A percentile compares a stretch with the other conserved stretches of the same genome.
phyloP scores from a whole-genome alignment of 192 early-diverging fungal species.

The Coemansia sp. region DNA sequence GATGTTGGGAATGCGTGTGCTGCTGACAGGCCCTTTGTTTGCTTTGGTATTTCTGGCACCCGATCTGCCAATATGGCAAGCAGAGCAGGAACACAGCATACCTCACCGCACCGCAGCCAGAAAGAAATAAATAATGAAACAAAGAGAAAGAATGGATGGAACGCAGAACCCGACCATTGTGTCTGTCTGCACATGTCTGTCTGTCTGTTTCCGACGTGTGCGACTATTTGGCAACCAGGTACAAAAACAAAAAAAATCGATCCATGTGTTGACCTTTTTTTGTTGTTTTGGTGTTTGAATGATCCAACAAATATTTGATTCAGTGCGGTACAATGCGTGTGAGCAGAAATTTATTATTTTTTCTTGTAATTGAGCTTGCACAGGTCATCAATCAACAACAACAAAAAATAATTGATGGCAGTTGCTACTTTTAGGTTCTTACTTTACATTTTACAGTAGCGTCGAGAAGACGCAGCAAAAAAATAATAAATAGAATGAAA shows the following conservation, averaged over 20 bases:
- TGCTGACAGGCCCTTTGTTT: conserved; percentile 1
- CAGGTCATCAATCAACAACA: not conserved
- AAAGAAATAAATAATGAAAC: no score
- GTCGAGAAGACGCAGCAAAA: not conserved
- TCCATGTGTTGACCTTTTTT: conserved; percentile 9
- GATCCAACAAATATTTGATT: not conserved
- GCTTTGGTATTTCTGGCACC: not conserved
- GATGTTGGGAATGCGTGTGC: not conserved
- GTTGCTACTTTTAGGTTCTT: not conserved
- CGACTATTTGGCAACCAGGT: not conserved
- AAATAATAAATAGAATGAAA: not conserved
- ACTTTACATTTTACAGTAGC: not conserved
- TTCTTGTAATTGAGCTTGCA: not conserved
- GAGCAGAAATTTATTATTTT: not conserved
- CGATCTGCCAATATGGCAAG: not conserved
- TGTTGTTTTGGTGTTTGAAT: not conserved
- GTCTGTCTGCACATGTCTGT: not conserved
- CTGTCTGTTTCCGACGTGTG: not conserved
- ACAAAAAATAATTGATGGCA: not conserved
- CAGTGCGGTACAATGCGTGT: not conserved
- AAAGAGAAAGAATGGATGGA: not conserved
- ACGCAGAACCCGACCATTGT: not conserved
- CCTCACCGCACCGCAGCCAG: no score
- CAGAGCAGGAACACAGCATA: not conserved
- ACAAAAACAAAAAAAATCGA: not conserved